These are phyloP conservation scores for Cynara cardunculus DNA, from an alignment of 129 eudicot species.

Conservation along the genomic window DNA sequence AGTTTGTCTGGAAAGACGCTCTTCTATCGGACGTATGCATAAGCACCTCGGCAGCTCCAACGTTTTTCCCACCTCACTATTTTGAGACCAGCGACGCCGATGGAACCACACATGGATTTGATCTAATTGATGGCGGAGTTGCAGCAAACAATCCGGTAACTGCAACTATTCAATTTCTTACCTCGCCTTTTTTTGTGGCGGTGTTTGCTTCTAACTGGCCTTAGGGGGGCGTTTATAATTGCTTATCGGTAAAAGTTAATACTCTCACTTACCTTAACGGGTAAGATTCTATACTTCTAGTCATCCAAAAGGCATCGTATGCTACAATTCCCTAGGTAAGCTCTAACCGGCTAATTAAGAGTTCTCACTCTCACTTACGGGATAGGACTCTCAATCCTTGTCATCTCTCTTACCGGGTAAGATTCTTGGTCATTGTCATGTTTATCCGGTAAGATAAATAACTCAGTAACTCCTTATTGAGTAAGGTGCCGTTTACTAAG, in stretches of 20 bases:
- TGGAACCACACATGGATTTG: slow-evolving; percentile 31
- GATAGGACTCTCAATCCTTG: not conserved
- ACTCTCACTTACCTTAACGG: too few species aligned
- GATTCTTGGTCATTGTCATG: not conserved
- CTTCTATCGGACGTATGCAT: slow-evolving; percentile 52
- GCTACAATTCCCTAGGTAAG: too few species aligned
- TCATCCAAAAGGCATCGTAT: not conserved
- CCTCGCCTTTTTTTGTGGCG: not conserved
- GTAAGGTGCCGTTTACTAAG: too few species aligned
- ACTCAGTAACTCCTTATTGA: too few species aligned
- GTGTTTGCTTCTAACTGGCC: not conserved
- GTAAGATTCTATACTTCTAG: not conserved
- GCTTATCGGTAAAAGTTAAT: too few species aligned
- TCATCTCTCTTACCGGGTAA: not conserved
- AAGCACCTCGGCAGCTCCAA: slow-evolving; percentile 62
- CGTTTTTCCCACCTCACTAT: slow-evolving; percentile 51
- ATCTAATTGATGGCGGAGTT: slow-evolving; percentile 64
- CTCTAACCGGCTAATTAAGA: too few species aligned
- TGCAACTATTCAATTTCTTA: not conserved
- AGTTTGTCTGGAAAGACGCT: slow-evolving; percentile 35
- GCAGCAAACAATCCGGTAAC: slow-evolving; percentile 66
- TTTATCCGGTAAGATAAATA: not conserved
- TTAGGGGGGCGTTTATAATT: not conserved
- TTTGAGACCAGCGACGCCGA: slow-evolving; percentile 32
- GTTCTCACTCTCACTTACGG: not conserved